Percentiles rank a stretch among this genome's conserved stretches.
phyloP scores from a whole-genome alignment of 139 green algal species.

The Desmodesmus armatus region DNA sequence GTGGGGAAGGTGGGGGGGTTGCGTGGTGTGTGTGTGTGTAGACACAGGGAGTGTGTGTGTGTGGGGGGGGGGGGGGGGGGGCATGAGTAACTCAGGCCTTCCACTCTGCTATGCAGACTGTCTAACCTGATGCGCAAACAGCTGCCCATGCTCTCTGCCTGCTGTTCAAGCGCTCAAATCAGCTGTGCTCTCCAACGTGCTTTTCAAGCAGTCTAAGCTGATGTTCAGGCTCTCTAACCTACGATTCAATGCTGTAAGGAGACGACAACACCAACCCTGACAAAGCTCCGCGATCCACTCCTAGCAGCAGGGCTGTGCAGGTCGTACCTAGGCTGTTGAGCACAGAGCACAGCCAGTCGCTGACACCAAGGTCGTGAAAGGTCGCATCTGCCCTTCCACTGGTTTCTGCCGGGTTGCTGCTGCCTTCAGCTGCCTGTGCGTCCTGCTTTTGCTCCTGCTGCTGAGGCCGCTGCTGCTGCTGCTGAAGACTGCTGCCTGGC shows the following conservation, averaged over 20 bases:
- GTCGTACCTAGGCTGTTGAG: constrained; percentile 17
- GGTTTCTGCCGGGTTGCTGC: not conserved
- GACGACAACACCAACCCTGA: no score
- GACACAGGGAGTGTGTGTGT: no score
- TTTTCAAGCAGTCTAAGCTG: no score
- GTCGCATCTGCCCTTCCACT: not conserved
- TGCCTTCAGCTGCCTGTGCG: not conserved
- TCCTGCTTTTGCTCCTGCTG: not conserved
- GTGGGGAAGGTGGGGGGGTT: no score
- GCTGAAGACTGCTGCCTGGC: not conserved
- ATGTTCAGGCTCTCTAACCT: no score
- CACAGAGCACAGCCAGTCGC: constrained; percentile 79
- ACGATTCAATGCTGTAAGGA: no score
- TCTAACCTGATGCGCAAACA: not conserved
- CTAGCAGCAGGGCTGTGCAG: no score
- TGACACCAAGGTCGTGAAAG: constrained; percentile 84
- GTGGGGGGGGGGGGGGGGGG: no score
- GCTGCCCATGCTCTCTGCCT: constrained; percentile 55
- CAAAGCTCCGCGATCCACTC: no score
- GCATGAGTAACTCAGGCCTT: not conserved
- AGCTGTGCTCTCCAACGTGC: not conserved
- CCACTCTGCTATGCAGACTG: not conserved
- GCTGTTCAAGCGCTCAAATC: not conserved
- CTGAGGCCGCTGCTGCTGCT: not conserved
- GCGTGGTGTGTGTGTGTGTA: no score